Percentiles rank a stretch among this genome's conserved stretches.
Conservation (phyloP, 2,329 filamentous ascomycete species). For the Apiospora malaysiana region DNA sequence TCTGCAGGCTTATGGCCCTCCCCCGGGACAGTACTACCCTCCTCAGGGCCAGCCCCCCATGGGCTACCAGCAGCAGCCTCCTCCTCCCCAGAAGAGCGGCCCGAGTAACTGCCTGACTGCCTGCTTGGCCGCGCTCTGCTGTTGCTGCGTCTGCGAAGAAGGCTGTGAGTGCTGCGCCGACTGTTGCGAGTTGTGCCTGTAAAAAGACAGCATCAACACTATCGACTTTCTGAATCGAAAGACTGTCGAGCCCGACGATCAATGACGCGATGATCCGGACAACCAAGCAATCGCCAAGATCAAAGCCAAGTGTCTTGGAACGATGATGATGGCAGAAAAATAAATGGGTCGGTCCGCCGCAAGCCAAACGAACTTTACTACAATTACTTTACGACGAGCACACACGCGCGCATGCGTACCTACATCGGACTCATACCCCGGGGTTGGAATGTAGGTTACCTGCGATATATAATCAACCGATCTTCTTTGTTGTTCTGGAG, state of each 20-base stretch:
- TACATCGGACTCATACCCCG: not conserved
- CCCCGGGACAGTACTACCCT: conserved; percentile 45
- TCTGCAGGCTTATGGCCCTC: conserved; percentile 46
- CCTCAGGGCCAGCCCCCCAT: conserved; percentile 50
- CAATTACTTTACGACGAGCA: conserved; percentile 9
- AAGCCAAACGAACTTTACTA: conserved; percentile 9
- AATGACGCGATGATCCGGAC: not conserved
- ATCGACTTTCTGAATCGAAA: not conserved
- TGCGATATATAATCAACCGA: conserved; percentile 9
- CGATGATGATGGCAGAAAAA: not conserved
- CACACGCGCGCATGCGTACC: not conserved
- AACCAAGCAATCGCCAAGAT: conserved; percentile 11
- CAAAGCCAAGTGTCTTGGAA: conserved; percentile 19
- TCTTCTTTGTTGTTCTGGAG: not conserved
- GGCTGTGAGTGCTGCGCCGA: conserved; percentile 47
- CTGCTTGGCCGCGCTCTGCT: conserved; percentile 55
- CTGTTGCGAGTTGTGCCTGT: conserved; percentile 26
- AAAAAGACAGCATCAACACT: conserved; percentile 4
- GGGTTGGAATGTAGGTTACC: not conserved
- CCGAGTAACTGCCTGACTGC: conserved; percentile 50
- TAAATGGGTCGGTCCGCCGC: conserved; percentile 1
- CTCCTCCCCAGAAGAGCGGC: conserved; percentile 38
- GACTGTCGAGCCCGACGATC: not conserved
- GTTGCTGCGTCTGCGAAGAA: conserved; percentile 58
- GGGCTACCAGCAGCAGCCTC: conserved; percentile 53